phyloP scores from a whole-genome alignment of 1,284 basidiomycete genomes.

The Porogramme epimiltina region DNA sequence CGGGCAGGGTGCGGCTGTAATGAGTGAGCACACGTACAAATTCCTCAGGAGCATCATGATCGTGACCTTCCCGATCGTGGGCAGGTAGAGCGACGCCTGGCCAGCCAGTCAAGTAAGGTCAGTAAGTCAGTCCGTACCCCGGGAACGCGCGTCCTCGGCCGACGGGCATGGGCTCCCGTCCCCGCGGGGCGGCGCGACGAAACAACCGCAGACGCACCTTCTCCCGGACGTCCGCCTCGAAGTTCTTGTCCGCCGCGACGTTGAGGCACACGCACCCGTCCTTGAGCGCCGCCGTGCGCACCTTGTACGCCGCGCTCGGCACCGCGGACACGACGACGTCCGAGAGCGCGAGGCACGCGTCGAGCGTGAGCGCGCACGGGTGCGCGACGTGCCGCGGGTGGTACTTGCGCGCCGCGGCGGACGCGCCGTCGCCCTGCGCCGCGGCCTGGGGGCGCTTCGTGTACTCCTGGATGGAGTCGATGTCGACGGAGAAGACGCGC shows the following conservation, averaged over 20 bases:
- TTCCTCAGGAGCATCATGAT: constrained; percentile 97
- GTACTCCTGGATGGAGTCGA: constrained; percentile 93
- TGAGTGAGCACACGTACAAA: constrained; percentile 56
- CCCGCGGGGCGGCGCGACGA: not conserved
- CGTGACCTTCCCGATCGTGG: constrained; percentile 95
- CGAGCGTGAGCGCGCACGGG: constrained; percentile 64
- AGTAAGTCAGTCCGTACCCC: constrained; percentile 5
- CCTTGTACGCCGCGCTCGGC: constrained; percentile 85
- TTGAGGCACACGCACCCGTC: constrained; percentile 94
- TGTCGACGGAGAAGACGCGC: constrained; percentile 92
- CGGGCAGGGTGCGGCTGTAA: not conserved
- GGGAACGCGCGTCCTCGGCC: no score
- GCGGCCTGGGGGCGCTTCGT: constrained; percentile 77
- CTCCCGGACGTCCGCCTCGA: constrained; percentile 90
- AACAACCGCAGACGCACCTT: constrained; percentile 54
- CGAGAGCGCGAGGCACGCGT: constrained; percentile 78
- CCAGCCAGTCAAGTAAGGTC: no score
- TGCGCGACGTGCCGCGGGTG: constrained; percentile 86
- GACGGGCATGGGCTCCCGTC: no score
- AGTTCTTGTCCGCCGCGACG: constrained; percentile 96
- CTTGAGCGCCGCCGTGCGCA: constrained; percentile 88
- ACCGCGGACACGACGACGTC: constrained; percentile 94
- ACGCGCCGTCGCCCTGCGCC: constrained; percentile 23
- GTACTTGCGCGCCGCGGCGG: constrained; percentile 47
- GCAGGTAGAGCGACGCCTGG: constrained; percentile 91